Evolutionary conservation across 75 land plant genomes (phyloP).

Genomic region (Cunninghamia lanceolata): DNA sequence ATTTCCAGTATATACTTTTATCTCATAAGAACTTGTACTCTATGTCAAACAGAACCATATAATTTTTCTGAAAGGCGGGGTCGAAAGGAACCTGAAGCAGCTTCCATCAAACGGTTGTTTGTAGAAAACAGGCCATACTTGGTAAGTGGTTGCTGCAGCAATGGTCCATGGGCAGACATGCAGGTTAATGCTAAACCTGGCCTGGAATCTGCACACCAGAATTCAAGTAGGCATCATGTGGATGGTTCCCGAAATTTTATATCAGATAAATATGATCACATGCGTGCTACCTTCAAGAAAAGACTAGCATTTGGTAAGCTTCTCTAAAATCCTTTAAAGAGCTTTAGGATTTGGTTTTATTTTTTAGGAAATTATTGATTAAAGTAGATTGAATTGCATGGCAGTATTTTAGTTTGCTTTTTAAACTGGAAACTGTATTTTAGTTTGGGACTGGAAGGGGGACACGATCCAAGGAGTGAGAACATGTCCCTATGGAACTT

Average conservation of each 20-base stretch:
- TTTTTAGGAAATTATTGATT: neutral
- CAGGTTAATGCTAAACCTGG: conserved; percentile 12
- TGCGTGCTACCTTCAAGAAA: conserved; percentile 69
- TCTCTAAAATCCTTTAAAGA: neutral
- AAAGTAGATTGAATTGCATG: neutral
- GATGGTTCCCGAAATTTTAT: conserved; percentile 33
- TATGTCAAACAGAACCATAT: conserved; percentile 67
- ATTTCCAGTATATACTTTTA: neutral
- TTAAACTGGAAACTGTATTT: neutral
- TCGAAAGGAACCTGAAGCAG: conserved; percentile 87
- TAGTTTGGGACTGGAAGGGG: neutral
- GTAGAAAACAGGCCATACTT: conserved; percentile 81
- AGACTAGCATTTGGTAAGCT: conserved; percentile 88
- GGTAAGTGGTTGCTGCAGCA: conserved; percentile 60
- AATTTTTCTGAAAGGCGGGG: conserved; percentile 74
- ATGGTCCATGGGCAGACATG: conserved; percentile 13
- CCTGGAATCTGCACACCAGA: conserved; percentile 13
- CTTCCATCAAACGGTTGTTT: conserved; percentile 73
- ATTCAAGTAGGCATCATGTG: conserved; percentile 16
- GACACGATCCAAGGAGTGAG: neutral
- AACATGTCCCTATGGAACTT: neutral
- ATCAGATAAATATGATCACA: conserved; percentile 74
- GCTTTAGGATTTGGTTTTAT: neutral
- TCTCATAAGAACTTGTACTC: neutral
- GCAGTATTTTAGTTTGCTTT: neutral